Conservation (phyloP, 306 rosid genomes). For the Notholithocarpus densiflorus region DNA sequence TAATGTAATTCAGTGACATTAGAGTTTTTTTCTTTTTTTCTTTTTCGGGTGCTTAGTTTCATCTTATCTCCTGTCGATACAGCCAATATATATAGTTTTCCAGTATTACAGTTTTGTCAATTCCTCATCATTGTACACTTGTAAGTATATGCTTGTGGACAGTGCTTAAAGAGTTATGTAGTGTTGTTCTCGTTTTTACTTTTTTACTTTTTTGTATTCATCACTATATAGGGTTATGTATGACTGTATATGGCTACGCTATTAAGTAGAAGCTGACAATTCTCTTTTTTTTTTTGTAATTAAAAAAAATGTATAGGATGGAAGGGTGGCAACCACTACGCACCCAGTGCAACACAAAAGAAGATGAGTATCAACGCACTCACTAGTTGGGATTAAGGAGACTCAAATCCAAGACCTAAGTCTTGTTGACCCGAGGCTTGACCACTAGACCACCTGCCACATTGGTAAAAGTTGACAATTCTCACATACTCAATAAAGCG, state of each 20-base stretch:
- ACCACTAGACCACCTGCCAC: no score
- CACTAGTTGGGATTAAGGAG: no score
- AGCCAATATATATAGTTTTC: neutral
- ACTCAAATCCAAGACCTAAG: no score
- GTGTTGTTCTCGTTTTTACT: neutral
- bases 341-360: no score
- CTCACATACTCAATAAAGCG: no score
- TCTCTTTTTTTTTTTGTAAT: no score
- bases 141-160: neutral
- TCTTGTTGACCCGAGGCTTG: no score
- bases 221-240: neutral
- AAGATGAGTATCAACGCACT: no score
- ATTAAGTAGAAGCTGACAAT: neutral
- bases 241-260: neutral
- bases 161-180: neutral
- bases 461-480: no score
- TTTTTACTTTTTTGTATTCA: neutral
- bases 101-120: neutral
- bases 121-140: neutral
- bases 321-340: no score
- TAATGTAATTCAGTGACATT: slow-evolving; percentile 38
- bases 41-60: neutral
- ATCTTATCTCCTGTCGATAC: neutral
- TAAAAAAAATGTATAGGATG: no score
- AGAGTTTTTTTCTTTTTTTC: neutral